Evolutionary conservation across 139 green algal genomes (phyloP), one percentile per base, ranked within the genome.

Genomic region (Bryopsis sp.): DNA sequence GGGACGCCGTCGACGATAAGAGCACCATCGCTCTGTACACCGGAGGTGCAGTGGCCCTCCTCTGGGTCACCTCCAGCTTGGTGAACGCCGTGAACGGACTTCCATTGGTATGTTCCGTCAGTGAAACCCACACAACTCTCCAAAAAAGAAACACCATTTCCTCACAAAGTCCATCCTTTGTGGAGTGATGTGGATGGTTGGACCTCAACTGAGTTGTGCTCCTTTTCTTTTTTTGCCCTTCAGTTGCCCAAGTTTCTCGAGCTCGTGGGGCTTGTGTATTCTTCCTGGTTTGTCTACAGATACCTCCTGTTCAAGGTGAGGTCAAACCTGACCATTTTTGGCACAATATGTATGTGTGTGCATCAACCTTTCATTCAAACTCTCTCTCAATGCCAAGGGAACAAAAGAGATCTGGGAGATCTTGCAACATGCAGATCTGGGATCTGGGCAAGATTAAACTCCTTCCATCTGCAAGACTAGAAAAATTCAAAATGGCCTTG

Each of bases 271-370:
- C 84, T 98, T 43, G 86, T 85, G 60, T 99, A 99, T 89, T 88
- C 76, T 47, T 81, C 85, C 15, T 99, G 94, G 94, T 99, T 99
- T 76, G 87, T 91, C 29, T 99, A 99, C 87, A 78, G 91, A 63
- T 99, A 99, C 85, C 85, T 99, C 70, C 87, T 99, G 2, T 99
- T 97, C 87, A 97, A 95, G 87, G 86, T 93, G 58, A 19, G 72
- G 2, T 5, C 26, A 11, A 15, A 69, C 43, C 37, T 28, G 15
- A 50, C 15, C 28, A 50, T 64, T 64, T 64, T 15, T 24, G 57
- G 29, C 28, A n/a, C n/a, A n/a, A n/a, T n/a, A n/a, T n/a, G n/a
- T n/a, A n/a, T n/a, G n/a, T n/a, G n/a, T n/a, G n/a, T n/a, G n/a
- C n/a, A n/a, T n/a, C n/a, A n/a, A n/a, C n/a, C n/a, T n/a, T n/a